Conservation (phyloP, 1,284 basidiomycete species). For the Meira miltonrushii region DNA sequence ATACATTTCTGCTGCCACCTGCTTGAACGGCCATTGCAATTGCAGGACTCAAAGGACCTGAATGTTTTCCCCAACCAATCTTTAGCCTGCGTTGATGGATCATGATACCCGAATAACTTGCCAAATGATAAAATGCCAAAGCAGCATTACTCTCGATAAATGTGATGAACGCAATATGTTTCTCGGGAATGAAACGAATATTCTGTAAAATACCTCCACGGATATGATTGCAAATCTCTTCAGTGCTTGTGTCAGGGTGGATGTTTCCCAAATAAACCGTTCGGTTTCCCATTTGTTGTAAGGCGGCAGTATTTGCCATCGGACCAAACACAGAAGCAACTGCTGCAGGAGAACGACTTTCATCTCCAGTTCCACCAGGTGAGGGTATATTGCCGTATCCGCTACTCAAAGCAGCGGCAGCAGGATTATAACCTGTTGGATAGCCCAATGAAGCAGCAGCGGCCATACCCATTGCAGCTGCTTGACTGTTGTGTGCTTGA, state of each 20-base stretch:
- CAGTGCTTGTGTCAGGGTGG: slow-evolving; percentile 48
- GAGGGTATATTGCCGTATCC: slow-evolving; percentile 4
- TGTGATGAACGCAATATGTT: slow-evolving; percentile 51
- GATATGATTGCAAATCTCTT: slow-evolving; percentile 52
- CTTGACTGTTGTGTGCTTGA: slow-evolving; percentile 51
- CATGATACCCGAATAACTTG: slow-evolving; percentile 46
- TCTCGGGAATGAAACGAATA: slow-evolving; percentile 47
- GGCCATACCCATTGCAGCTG: slow-evolving; percentile 50
- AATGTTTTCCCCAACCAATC: slow-evolving; percentile 52
- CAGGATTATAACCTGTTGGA: slow-evolving; percentile 32
- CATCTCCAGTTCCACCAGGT: slow-evolving; percentile 10
- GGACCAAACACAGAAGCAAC: slow-evolving; percentile 24
- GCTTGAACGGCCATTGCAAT: slow-evolving; percentile 50
- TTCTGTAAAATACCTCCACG: slow-evolving; percentile 50
- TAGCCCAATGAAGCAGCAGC: slow-evolving; percentile 50
- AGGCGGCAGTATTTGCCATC: slow-evolving; percentile 9
- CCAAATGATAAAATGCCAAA: slow-evolving; percentile 49
- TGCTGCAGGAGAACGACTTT: slow-evolving; percentile 11
- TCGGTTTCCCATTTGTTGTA: slow-evolving; percentile 49
- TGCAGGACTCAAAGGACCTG: slow-evolving; percentile 46
- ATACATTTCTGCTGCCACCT: slow-evolving; percentile 50
- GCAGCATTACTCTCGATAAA: slow-evolving; percentile 50
- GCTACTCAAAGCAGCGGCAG: slow-evolving; percentile 12
- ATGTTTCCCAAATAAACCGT: slow-evolving; percentile 52
- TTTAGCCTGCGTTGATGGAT: slow-evolving; percentile 50